These are phyloP conservation scores for Pestalotiopsis sp. DNA, from an alignment of 2,329 filamentous ascomycete species.

Conservation along the genomic window DNA sequence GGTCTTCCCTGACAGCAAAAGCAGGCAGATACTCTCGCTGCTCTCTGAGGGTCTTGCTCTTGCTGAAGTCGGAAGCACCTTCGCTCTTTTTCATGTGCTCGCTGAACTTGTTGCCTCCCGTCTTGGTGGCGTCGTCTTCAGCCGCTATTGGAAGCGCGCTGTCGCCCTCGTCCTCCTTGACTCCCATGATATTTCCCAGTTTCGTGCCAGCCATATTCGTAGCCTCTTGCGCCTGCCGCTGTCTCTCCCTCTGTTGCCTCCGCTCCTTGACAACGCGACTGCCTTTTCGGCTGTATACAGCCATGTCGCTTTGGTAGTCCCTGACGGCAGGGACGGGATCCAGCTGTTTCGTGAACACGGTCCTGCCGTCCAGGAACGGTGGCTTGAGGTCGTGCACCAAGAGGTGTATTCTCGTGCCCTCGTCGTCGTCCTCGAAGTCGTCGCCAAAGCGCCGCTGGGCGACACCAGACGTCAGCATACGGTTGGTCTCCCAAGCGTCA, in stretches of 20 bases:
- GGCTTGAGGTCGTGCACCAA: constrained; percentile 92
- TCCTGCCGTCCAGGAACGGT: constrained; percentile 92
- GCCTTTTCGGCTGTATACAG: constrained; percentile 93
- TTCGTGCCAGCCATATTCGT: constrained; percentile 92
- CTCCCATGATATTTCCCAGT: constrained; percentile 91
- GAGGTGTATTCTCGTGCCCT: constrained; percentile 85
- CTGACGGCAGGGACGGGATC: constrained; percentile 92
- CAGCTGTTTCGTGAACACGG: constrained; percentile 94
- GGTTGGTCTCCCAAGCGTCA: constrained; percentile 98
- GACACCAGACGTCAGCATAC: constrained; percentile 95
- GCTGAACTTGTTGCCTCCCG: constrained; percentile 78
- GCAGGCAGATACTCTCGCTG: constrained; percentile 93
- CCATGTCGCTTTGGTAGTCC: constrained; percentile 97
- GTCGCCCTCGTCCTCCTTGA: constrained; percentile 91
- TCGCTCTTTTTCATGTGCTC: constrained; percentile 87
- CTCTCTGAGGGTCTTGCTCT: constrained; percentile 86
- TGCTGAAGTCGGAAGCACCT: constrained; percentile 87
- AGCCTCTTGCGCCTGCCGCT: constrained; percentile 92
- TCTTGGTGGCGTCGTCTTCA: constrained; percentile 67
- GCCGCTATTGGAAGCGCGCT: constrained; percentile 78
- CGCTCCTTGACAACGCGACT: constrained; percentile 91
- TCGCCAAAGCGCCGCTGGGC: constrained; percentile 82
- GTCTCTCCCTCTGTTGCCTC: constrained; percentile 87
- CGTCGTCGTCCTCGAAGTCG: constrained; percentile 89
- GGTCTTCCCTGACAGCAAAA: constrained; percentile 92